Percentiles rank a stretch among this genome's conserved stretches.
These are phyloP conservation scores for Chlorella ohadii DNA, from an alignment of 139 green algal genomes.

Conservation along the genomic window DNA sequence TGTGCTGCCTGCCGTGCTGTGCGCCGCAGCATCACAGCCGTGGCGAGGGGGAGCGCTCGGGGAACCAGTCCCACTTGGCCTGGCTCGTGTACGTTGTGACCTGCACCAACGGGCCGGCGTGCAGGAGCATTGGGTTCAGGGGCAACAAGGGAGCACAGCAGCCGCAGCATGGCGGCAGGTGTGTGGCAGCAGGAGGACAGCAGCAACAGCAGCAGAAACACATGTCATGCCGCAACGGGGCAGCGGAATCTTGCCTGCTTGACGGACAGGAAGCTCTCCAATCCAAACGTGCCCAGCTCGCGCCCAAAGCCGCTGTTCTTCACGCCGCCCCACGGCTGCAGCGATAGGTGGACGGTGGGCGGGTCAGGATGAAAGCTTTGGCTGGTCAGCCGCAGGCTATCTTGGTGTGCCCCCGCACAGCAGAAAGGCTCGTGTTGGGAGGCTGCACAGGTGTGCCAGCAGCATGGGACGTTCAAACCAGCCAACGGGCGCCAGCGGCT, in stretches of 20 bases:
- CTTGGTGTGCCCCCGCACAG: no score
- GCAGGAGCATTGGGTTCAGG: no score
- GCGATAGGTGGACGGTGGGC: no score
- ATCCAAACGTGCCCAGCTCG: constrained; percentile 81
- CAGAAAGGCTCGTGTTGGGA: no score
- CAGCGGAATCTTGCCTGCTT: constrained; percentile 76
- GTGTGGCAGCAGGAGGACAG: no score
- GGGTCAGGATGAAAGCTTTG: no score
- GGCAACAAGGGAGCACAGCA: not conserved
- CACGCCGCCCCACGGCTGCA: constrained; percentile 63
- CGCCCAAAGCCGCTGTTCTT: constrained; percentile 84
- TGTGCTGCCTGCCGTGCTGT: not conserved
- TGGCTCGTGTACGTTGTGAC: constrained; percentile 73
- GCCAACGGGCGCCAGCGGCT: no score
- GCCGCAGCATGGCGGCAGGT: not conserved
- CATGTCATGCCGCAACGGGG: no score
- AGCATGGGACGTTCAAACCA: no score
- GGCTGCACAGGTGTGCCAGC: no score
- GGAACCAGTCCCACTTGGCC: constrained; percentile 84
- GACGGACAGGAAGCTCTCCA: constrained; percentile 82
- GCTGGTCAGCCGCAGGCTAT: no score
- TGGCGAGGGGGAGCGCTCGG: constrained; percentile 28
- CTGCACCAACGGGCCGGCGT: not conserved
- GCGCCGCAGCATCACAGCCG: not conserved
- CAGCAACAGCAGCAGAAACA: no score